Evolutionary conservation across 179 eudicot species (phyloP).

Genomic region (Gypsophila paniculata): DNA sequence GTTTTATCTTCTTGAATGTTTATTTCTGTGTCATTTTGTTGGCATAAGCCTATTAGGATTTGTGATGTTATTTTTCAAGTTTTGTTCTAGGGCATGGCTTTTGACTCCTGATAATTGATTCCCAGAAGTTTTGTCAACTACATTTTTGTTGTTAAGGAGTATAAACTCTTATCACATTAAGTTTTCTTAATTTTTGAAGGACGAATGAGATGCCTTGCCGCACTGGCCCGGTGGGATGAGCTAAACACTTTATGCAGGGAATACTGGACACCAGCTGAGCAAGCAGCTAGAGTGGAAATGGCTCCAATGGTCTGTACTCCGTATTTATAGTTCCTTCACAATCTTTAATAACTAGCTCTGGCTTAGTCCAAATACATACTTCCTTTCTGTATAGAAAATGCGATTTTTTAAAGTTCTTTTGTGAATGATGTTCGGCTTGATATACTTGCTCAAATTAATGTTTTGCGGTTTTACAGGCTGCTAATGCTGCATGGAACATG

Average conservation of each 20-base stretch:
- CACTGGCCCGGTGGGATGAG: slow-evolving; percentile 99
- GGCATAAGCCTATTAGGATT: no score
- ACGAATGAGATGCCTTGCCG: slow-evolving; percentile 96
- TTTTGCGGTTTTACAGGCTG: slow-evolving; percentile 54
- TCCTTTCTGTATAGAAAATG: background rate
- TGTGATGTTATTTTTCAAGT: no score
- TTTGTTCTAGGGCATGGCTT: no score
- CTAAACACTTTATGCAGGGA: slow-evolving; percentile 87
- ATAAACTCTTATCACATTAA: background rate
- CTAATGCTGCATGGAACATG: slow-evolving; percentile 98
- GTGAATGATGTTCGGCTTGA: slow-evolving; percentile 5
- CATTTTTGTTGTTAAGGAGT: background rate
- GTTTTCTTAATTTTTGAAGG: slow-evolving; percentile 35
- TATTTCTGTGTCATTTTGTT: no score
- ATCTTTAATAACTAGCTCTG: background rate
- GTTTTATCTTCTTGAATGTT: no score
- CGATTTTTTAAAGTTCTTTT: background rate
- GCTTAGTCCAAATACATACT: background rate
- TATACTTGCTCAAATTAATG: background rate
- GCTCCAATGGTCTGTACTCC: slow-evolving; percentile 79
- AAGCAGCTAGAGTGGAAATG: slow-evolving; percentile 89
- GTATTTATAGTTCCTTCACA: slow-evolving; percentile 18
- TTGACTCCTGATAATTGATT: no score
- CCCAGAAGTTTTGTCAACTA: no score
- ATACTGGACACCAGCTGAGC: slow-evolving; percentile 96